Evolutionary conservation across 163 green algal species (phyloP), one percentile per base, ranked within the genome.

Genomic region (Chlorella variabilis): DNA sequence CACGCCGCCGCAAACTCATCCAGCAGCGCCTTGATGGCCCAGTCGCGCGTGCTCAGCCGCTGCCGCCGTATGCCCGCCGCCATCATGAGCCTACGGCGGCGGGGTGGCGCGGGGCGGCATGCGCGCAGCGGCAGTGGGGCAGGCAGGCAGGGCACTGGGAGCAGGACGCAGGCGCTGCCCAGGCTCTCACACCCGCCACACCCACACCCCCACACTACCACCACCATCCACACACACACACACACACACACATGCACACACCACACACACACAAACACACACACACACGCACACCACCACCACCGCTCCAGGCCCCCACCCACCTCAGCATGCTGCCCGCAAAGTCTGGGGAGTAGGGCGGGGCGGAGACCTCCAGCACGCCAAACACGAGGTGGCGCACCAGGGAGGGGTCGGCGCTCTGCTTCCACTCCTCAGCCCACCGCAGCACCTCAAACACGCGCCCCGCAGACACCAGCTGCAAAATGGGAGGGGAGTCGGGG

Each of bases 271-370:
- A n/a, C 15, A 8, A 51, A 13, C 13, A 8, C 13, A 13, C 42
- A 8, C 8, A 51, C 51, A n/a, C 51, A 11, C 59, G 27, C 59
- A 38, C 8, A 17, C n/a, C 59, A 71, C 18, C 13, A 34, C 59
- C n/a, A n/a, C n/a, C n/a, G n/a, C n/a, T n/a, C n/a, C n/a, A n/a
- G 38, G 27, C 38, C n/a, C 59, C 1, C 51, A 45, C 56, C 5
- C 69, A 87, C 71, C 82, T 69, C 49, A 94, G 76, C 75, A 95
- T 80, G 49, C 61, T 41, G 3, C 65, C 77, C 2, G 86, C 86
- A 68, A 95, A 93, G 0, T 74, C 36, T 3, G 87, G 23, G 0
- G 89, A 92, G 81, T 94, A 94, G 31, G 92, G 92, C 23, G 92
- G 92, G 3, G 73, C 82, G 25, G 87, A 82, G 18, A 77, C 80